phyloP scores from a whole-genome alignment of 2,329 filamentous ascomycete species.

The Podosphaera xanthii region DNA sequence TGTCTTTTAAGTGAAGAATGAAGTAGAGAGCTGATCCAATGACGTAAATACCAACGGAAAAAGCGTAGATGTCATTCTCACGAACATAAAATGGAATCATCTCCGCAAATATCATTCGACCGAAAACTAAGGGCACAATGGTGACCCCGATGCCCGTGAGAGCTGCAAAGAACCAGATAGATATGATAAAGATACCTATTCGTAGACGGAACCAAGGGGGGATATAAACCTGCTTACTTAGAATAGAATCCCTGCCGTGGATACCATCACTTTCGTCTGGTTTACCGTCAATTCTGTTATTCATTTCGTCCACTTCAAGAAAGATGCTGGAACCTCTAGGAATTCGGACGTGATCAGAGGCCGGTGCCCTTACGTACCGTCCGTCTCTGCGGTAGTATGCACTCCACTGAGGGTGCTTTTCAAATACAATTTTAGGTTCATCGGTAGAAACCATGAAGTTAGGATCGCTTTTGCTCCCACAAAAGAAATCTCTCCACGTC shows the following conservation, averaged over 20 bases:
- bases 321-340: constrained; percentile 69
- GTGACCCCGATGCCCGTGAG: constrained; percentile 68
- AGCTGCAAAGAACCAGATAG: constrained; percentile 85
- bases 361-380: constrained; percentile 73
- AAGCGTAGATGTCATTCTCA: constrained; percentile 91
- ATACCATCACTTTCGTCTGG: constrained; percentile 29
- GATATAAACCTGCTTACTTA: constrained; percentile 44
- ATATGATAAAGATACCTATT: constrained; percentile 65
- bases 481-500: constrained; percentile 34
- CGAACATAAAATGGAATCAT: constrained; percentile 48
- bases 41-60: constrained; percentile 71
- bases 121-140: constrained; percentile 66
- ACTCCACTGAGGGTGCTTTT: constrained; percentile 21
- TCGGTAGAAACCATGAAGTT: constrained; percentile 5
- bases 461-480: constrained; percentile 17
- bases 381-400: constrained; percentile 45
- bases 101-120: constrained; percentile 51
- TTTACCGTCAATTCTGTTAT: constrained; percentile 38
- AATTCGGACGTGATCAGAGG: constrained; percentile 84
- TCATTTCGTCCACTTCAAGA: constrained; percentile 45
- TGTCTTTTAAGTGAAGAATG: constrained; percentile 25
- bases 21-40: constrained; percentile 47
- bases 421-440: constrained; percentile 19
- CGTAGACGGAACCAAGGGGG: constrained; percentile 66
- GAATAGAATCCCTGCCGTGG: constrained; percentile 27